These are phyloP conservation scores for Aspergillus incahuasiensis DNA, from an alignment of 495 filamentous ascomycete genomes.

Conservation along the genomic window DNA sequence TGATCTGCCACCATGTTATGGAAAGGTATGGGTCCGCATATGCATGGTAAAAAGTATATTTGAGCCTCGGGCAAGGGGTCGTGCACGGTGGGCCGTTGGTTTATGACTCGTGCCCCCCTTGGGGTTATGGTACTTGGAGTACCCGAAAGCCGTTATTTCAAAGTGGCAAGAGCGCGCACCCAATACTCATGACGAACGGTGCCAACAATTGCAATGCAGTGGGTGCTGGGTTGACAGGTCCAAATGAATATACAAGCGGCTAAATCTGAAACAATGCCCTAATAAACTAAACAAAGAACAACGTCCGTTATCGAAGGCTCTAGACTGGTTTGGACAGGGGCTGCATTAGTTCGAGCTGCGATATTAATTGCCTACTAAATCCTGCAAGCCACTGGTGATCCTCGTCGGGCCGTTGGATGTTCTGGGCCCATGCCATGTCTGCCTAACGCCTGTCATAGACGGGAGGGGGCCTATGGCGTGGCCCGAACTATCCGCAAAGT, in stretches of 20 bases:
- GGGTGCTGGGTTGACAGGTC: no score
- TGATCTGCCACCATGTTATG: neutral
- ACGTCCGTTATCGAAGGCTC: neutral
- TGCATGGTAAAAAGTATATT: neutral
- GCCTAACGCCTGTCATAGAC: neutral
- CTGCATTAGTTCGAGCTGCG: neutral
- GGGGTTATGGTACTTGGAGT: no score
- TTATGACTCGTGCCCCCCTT: neutral
- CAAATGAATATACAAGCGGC: no score
- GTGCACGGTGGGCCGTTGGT: neutral
- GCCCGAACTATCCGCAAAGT: no score
- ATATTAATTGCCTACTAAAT: neutral
- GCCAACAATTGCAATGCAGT: no score
- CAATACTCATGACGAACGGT: neutral
- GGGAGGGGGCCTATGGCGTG: neutral
- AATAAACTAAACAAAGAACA: neutral
- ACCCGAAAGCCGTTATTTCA: neutral
- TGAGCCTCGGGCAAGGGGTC: neutral
- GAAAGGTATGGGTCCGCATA: neutral
- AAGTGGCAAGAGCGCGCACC: neutral
- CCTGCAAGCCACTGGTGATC: neutral
- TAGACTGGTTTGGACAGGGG: neutral
- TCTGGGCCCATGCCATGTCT: neutral
- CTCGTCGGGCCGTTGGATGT: neutral
- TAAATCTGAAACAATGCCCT: neutral